Evolutionary conservation across 140 eudicot species (phyloP), one percentile per base, ranked within the genome.

Genomic region (Ambrosia hybrid): DNA sequence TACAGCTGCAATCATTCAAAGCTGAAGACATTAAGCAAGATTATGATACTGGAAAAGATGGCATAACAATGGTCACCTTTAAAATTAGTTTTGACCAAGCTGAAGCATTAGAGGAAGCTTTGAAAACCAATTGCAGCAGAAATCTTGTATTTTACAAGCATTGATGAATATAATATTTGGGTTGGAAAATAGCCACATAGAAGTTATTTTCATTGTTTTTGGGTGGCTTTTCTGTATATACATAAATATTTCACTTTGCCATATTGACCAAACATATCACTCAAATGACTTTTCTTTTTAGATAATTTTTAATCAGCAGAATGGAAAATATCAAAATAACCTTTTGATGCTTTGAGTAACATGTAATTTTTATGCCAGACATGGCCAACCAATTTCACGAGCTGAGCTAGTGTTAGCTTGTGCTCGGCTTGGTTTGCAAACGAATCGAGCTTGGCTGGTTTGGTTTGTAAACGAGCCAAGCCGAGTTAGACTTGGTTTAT

Each of bases 31-130:
- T 94, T 17, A 83, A 85, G 80, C 99, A 94, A 84, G 94, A 92
- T 68, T 90, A 94, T 80, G 99, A 94, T 51, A 90, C 99, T 36
- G 99, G 99, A 62, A 94, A 94, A 86, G 99, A 90, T 83, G 92
- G 83, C 39, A 79, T 86, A 55, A 79, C 89, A 30, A 92, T 89
- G 95, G 95, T 94, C 51, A 81, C 91, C 30, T 94, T 90, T 63
- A 90, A 88, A 81, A 85, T 90, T 77, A 92, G 88, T 80, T 90
- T 88, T 77, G 97, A 94, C 68, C 85, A 74, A 68, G 94, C 72
- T 68, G 91, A 88, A 78, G 84, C 88, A 65, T 81, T 94, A 80
- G 96, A 94, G 73, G 97, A 94, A 79, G 91, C 91, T 81, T 73
- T 94, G 41, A 90, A 88, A 83, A 80, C 65, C 76, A 84, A 80